phyloP scores from a whole-genome alignment of 768 basidiomycete genomes.

The Mycena vulgaris region DNA sequence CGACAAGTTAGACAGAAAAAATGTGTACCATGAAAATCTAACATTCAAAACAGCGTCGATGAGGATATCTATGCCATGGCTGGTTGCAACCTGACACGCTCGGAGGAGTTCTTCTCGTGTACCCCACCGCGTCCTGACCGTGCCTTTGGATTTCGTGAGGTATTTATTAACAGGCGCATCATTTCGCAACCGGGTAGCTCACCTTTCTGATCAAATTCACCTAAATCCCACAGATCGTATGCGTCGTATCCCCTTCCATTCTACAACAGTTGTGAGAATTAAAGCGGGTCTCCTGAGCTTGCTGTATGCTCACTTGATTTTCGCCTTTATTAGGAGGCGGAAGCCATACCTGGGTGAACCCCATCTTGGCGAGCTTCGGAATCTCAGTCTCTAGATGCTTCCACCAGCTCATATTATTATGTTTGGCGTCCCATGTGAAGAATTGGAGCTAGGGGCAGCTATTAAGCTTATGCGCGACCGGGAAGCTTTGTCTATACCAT shows the following conservation, averaged over 20 bases:
- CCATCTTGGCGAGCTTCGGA: slow-evolving; percentile 73
- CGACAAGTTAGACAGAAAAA: slow-evolving; percentile 7
- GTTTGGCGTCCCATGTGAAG: slow-evolving; percentile 84
- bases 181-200: background rate
- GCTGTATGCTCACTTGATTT: slow-evolving; percentile 59
- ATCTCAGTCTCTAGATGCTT: slow-evolving; percentile 77
- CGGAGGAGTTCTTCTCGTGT: slow-evolving; percentile 83
- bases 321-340: slow-evolving; percentile 89
- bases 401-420: slow-evolving; percentile 83
- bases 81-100: slow-evolving; percentile 78
- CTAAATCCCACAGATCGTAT: slow-evolving; percentile 92
- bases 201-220: slow-evolving; percentile 88
- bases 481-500: slow-evolving; percentile 66
- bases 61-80: slow-evolving; percentile 80
- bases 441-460: slow-evolving; percentile 75
- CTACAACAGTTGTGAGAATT: slow-evolving; percentile 52
- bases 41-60: slow-evolving; percentile 95
- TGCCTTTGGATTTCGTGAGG: slow-evolving; percentile 22
- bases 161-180: background rate
- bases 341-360: slow-evolving; percentile 87
- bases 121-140: slow-evolving; percentile 87
- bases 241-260: slow-evolving; percentile 87
- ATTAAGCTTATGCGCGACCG: slow-evolving; percentile 4
- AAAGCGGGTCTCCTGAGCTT: slow-evolving; percentile 4
- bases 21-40: slow-evolving; percentile 29